These are phyloP conservation scores for Candida pini DNA, from an alignment of 805 yeast species.

Conservation along the genomic window DNA sequence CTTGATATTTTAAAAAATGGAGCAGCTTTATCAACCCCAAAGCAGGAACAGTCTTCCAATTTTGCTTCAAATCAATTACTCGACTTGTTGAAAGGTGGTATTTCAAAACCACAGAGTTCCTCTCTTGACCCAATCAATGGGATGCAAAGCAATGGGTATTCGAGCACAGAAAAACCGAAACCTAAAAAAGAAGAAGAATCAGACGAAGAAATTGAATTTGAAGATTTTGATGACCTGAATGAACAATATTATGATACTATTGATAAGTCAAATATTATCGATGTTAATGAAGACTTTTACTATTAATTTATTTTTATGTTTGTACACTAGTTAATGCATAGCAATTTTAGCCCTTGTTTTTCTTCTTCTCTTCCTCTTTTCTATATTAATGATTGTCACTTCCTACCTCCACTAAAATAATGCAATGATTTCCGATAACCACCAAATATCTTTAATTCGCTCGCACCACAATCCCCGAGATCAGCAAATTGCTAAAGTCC, in stretches of 20 bases:
- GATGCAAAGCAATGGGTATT: not conserved
- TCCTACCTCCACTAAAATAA: too few relatives aligned
- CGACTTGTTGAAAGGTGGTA: slow-evolving; percentile 1
- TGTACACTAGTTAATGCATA: too few relatives aligned
- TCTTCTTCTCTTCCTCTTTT: too few relatives aligned
- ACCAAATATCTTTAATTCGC: too few relatives aligned
- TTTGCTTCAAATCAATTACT: slow-evolving; percentile 1
- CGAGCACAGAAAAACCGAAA: not conserved
- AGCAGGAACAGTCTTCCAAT: not conserved
- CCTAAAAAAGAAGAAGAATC: slow-evolving; percentile 1
- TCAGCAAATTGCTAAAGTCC: too few relatives aligned
- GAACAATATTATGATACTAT: slow-evolving; percentile 16
- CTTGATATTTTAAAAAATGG: not conserved
- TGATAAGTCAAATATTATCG: too few relatives aligned
- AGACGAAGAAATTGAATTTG: slow-evolving; percentile 14
- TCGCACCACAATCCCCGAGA: too few relatives aligned
- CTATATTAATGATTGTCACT: too few relatives aligned
- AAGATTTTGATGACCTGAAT: slow-evolving; percentile 21
- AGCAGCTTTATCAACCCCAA: not conserved
- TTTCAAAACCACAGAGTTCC: not conserved
- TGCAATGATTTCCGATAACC: too few relatives aligned
- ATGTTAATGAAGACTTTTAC: too few relatives aligned
- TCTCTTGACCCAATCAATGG: not conserved
- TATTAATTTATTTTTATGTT: too few relatives aligned
- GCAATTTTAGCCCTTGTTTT: too few relatives aligned